Evolutionary conservation across 2,329 filamentous ascomycete species (phyloP).

Genomic region (Aphanocladium album): DNA sequence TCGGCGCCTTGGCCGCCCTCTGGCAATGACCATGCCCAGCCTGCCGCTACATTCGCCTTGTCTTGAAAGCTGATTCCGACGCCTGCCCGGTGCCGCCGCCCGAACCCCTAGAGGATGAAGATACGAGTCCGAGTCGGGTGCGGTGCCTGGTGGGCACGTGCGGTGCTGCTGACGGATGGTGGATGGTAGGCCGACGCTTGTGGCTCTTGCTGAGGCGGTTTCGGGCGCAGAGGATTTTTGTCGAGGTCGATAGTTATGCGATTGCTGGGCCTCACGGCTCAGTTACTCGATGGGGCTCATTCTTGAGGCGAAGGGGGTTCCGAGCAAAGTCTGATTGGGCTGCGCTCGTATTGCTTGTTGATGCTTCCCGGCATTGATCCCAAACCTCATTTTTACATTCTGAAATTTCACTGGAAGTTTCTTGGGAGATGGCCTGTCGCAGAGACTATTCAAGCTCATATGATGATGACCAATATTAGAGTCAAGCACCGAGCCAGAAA

Average conservation of each 20-base stretch:
- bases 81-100: constrained; percentile 25
- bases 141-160: constrained; percentile 21
- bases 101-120: constrained; percentile 66
- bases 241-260: constrained; percentile 98
- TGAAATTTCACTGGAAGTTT: constrained; percentile 17
- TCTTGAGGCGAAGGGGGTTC: constrained; percentile 91
- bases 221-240: constrained; percentile 63
- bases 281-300: constrained; percentile 99
- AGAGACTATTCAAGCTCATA: constrained; percentile 15
- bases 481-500: constrained; percentile 20
- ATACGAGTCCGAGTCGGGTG: constrained; percentile 68
- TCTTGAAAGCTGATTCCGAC: neutral
- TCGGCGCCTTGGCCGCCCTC: constrained; percentile 53
- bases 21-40: constrained; percentile 31
- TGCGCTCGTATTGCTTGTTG: constrained; percentile 7
- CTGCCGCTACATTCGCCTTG: constrained; percentile 40
- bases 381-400: constrained; percentile 18
- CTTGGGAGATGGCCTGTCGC: constrained; percentile 3
- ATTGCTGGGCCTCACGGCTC: constrained; percentile 60
- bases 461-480: constrained; percentile 22
- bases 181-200: constrained; percentile 40
- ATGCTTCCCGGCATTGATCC: constrained; percentile 14
- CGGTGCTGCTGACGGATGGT: constrained; percentile 23
- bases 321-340: constrained; percentile 15
- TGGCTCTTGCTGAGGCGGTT: constrained; percentile 41